Base-by-base conservation (phyloP, 306 rosid genomes). In the Arachis stenosperma region DNA sequence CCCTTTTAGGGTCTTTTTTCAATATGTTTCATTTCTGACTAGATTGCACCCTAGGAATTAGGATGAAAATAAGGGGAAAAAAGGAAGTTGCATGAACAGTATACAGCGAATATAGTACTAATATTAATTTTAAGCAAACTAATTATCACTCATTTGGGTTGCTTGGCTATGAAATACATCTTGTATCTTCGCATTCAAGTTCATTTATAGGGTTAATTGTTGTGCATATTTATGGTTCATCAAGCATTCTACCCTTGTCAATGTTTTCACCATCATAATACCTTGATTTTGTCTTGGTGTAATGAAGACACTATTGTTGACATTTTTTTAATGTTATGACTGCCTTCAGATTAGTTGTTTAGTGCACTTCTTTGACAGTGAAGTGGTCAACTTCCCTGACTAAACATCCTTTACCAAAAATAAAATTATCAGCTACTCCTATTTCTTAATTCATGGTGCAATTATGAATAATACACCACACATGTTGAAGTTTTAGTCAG, bases 361-460 rank as follows among this genome's bases (percentile, higher is more conserved):
- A 42, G 61, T 14, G 10, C 47, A 61, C 69, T 51, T 55, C 58
- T 53, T 65, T 15, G 47, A 14, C 22, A 9, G 47, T 17, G 52
- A 67, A 37, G 37, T 12, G 2, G 42, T 40, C 56, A 39, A 13
- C 30, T 57, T 74, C 9, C 53, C 33, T 43, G 17, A 69, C 61
- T 22, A 65, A 13, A 74, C 63, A 66, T 44, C 64, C 56, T 81
- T 75, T 61, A 40, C 56, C 29, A 71, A 51, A 41, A 22, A 41
- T 43, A 69, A 14, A 42, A 36, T 58, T 36, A 29, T 65, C 58
- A 48, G 30, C 48, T 41, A 29, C 40, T 44, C 74, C 39, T 65
- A 52, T 65, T 56, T 65, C 65, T 9, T 53, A n/a, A 50, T 50
- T 69, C 60, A 12, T 46, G 11, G 58, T 39, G 62, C 65, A 1